These are phyloP conservation scores for Mediolabrus comicus DNA, from an alignment of 108 stramenopile species.

Conservation along the genomic window DNA sequence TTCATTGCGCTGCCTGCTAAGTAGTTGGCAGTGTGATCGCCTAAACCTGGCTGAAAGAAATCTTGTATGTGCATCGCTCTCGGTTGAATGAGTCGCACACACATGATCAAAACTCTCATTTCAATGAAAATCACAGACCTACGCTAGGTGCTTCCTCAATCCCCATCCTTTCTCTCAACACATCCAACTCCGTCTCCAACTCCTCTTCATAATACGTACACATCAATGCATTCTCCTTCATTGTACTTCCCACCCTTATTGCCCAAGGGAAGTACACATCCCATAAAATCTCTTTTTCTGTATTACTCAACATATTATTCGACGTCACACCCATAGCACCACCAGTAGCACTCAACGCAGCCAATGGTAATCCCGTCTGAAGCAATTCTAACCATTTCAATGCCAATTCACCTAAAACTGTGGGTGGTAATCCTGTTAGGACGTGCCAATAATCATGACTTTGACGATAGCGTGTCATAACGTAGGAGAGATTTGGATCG, in stretches of 20 bases:
- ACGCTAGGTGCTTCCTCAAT: constrained; percentile 67
- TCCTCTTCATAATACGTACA: constrained; percentile 86
- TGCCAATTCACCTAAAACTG: constrained; percentile 93
- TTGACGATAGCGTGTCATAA: constrained; percentile 94
- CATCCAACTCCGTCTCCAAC: constrained; percentile 72
- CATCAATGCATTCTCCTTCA: constrained; percentile 41
- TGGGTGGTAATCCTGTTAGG: constrained; percentile 91
- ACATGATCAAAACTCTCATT: neutral
- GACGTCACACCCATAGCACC: constrained; percentile 46
- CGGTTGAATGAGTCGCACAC: neutral
- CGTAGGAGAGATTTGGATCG: constrained; percentile 86
- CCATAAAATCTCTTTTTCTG: constrained; percentile 47
- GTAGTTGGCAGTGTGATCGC: neutral
- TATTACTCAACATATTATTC: constrained; percentile 6
- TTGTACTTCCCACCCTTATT: constrained; percentile 25
- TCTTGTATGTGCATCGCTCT: neutral
- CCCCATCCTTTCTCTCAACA: constrained; percentile 62
- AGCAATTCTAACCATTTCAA: constrained; percentile 96
- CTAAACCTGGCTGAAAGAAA: neutral
- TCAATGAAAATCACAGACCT: neutral
- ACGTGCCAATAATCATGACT: constrained; percentile 96
- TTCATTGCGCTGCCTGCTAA: neutral
- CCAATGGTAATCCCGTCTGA: constrained; percentile 94
- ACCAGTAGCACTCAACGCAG: constrained; percentile 67
- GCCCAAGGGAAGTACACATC: constrained; percentile 86